Conservation (phyloP, 306 rosid genomes). For the barrel medic (Medicago truncatula) region MtrunA17r5.0-ANR NC_053049.1:23861001-23861500, state of each 20-base stretch:
- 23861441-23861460: background rate
- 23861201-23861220: background rate
- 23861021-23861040: too few relatives aligned
- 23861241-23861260: background rate
- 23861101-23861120: too few relatives aligned
- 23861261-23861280: background rate
- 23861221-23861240: background rate
- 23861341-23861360: background rate
- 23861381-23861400: background rate
- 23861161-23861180: too few relatives aligned
- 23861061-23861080: too few relatives aligned
- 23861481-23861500: background rate
- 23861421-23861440: background rate
- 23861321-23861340: background rate
- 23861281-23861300: background rate
- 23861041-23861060: too few relatives aligned
- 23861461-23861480: background rate
- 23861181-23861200: background rate
- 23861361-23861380: background rate
- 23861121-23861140: too few relatives aligned
- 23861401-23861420: background rate
- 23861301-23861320: too few relatives aligned
- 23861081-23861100: too few relatives aligned
- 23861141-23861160: too few relatives aligned
- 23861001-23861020: too few relatives aligned